These are phyloP conservation scores for Populus tomentosa DNA, from an alignment of 441 rosid species.

Conservation along the genomic window DNA sequence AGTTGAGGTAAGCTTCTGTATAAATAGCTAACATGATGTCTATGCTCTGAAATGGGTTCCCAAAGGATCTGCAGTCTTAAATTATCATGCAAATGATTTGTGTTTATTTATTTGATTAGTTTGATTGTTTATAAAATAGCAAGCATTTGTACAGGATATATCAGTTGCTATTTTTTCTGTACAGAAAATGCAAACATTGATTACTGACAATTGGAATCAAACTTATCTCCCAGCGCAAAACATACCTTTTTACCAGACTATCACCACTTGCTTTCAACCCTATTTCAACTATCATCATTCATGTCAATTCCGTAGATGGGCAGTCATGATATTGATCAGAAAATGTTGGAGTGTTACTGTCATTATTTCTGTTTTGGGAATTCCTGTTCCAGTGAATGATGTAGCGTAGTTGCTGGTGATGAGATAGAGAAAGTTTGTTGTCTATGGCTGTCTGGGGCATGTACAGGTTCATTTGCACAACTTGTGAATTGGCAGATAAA, in stretches of 20 bases:
- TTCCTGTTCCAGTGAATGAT: not conserved
- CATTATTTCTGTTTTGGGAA: not conserved
- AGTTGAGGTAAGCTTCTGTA: slow-evolving; percentile 69
- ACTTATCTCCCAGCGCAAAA: not conserved
- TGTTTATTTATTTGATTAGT: not conserved
- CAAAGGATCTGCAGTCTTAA: slow-evolving; percentile 1
- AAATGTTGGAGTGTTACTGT: not conserved
- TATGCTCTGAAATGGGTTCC: not conserved
- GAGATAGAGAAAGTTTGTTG: not conserved
- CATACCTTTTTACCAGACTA: not conserved
- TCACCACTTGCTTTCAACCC: not conserved
- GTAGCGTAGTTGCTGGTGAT: not conserved
- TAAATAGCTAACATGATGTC: slow-evolving; percentile 3
- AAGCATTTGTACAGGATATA: not conserved
- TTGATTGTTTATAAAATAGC: not conserved
- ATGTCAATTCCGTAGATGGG: not conserved
- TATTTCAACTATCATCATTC: not conserved
- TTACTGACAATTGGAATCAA: not conserved
- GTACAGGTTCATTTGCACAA: not conserved
- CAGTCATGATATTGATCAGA: not conserved
- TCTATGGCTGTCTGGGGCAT: not conserved
- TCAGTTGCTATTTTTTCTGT: not conserved
- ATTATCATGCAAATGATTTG: not conserved
- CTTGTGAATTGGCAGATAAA: not conserved
- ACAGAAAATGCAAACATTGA: not conserved